Evolutionary conservation across 768 basidiomycete genomes (phyloP).

Genomic region (Kockovaella imperatae): DNA sequence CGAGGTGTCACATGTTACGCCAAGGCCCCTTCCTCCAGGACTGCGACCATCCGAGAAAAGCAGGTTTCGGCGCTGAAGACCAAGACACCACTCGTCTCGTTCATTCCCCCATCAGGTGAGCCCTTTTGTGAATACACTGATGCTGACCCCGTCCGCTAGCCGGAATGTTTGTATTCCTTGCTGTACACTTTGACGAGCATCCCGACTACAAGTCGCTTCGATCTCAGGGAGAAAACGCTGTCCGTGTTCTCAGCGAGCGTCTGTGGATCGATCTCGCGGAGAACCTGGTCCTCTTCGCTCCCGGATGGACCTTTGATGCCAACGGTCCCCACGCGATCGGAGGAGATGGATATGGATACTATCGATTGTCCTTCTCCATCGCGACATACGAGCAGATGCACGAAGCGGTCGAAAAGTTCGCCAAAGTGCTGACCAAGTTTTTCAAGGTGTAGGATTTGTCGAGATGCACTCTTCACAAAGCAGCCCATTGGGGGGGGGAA

Average conservation of each 20-base stretch:
- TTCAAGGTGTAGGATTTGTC: conserved; percentile 27
- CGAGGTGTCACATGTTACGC: conserved; percentile 50
- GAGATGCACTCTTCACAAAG: too few relatives aligned
- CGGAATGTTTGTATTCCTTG: conserved; percentile 74
- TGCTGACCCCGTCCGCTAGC: conserved; percentile 37
- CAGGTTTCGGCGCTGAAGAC: conserved; percentile 27
- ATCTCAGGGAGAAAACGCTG: conserved; percentile 35
- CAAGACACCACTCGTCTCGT: conserved; percentile 55
- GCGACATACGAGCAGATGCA: conserved; percentile 39
- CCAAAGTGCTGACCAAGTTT: conserved; percentile 37
- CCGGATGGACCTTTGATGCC: conserved; percentile 51
- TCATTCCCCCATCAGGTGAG: conserved; percentile 58
- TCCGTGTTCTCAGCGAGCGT: conserved; percentile 49
- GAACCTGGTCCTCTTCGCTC: conserved; percentile 54
- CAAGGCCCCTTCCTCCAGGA: too few relatives aligned
- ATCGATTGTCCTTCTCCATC: conserved; percentile 44
- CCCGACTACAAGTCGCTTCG: conserved; percentile 46
- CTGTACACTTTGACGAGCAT: conserved; percentile 57
- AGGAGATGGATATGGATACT: conserved; percentile 40
- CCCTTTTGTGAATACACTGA: neutral
- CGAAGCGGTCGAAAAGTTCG: conserved; percentile 30
- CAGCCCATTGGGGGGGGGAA: too few relatives aligned
- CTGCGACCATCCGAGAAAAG: too few relatives aligned
- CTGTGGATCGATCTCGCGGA: conserved; percentile 55
- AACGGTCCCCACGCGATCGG: conserved; percentile 33